Conservation (phyloP, 306 rosid genomes). For the Lupinus albus region DNA sequence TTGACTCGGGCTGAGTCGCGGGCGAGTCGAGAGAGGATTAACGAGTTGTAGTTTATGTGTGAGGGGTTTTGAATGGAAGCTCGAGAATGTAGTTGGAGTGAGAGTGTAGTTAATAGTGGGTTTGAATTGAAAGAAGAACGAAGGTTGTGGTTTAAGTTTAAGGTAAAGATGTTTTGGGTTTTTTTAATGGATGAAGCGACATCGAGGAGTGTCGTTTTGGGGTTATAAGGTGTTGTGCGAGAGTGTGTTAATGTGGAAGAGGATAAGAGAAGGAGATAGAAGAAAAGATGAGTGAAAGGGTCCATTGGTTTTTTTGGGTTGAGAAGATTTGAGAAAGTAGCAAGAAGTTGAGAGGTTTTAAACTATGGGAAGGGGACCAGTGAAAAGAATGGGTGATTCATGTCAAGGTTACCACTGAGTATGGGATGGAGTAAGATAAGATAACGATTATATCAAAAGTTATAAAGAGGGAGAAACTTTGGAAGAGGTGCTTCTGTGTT, state of each 20-base stretch:
- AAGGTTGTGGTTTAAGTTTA: constrained; percentile 9
- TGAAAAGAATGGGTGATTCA: constrained; percentile 30
- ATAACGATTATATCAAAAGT: too few relatives aligned
- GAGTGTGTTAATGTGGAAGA: constrained; percentile 33
- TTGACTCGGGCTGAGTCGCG: constrained; percentile 84
- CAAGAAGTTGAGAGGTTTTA: background rate
- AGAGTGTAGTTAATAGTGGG: constrained; percentile 25
- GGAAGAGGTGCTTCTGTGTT: constrained; percentile 33
- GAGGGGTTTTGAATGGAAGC: constrained; percentile 49
- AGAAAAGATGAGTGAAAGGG: constrained; percentile 9
- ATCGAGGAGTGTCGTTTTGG: constrained; percentile 57
- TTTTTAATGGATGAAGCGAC: constrained; percentile 53
- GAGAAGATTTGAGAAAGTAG: background rate
- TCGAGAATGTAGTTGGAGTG: constrained; percentile 59
- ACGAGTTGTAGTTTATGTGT: constrained; percentile 52
- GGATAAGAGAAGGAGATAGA: constrained; percentile 29
- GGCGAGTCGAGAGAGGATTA: constrained; percentile 57
- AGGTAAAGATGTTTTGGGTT: constrained; percentile 33
- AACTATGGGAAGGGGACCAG: background rate
- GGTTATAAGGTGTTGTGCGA: constrained; percentile 36
- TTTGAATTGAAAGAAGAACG: constrained; percentile 1
- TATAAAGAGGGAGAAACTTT: constrained; percentile 47
- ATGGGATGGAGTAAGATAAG: background rate
- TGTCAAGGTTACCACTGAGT: constrained; percentile 49
- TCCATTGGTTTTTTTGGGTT: constrained; percentile 21